Evolutionary conservation across 495 filamentous ascomycete species (phyloP), one percentile per base, ranked within the genome.

Genomic region (Xylaria grammica): DNA sequence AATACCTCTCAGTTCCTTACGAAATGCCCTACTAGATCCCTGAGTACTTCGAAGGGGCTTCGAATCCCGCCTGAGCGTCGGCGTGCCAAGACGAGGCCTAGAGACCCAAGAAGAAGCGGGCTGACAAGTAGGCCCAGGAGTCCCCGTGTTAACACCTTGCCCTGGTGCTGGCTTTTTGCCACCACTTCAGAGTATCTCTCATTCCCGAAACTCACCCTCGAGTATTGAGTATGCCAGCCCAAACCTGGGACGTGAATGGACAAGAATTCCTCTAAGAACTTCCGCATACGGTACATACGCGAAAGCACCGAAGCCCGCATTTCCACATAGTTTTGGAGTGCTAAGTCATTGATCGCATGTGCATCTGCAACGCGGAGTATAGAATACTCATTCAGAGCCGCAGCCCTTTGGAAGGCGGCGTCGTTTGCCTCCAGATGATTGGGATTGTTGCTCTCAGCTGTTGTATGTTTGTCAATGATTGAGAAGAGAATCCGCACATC

Each of bases 191-290:
- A 91, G 72, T 99, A 99, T 30, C 91, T 81, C 79, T 95, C 89
- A 68, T 96, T 97, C 30, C 91, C 90, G 75, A 98, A 99, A 65
- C 92, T 96, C 24, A 99, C 88, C 17, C 94, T 81, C n/a, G 88
- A 86, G 70, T 99, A 99, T 79, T 97, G 92, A 1, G 95, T 99
- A 74, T 87, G 85, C 86, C 92, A 96, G 2, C 94, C 95, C 20
- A 92, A 69, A 48, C 79, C 76, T 1, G 95, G 95, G 5, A 96
- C 55, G 59, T 89, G 89, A n/a, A 86, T 82, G 45, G 87, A 88
- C 40, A 97, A 73, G n/a, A 80, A 83, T 77, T 99, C 95, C 75
- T 99, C 96, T 7, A 97, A 70, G 57, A 76, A 87, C 76, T 99
- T 99, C 64, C 95, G 84, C 1, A 93, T 66, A 59, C 86, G 83